Percentiles rank a stretch among this genome's conserved stretches.
Conservation (phyloP, 2,329 filamentous ascomycete species). For the Trichoderma sp. region DNA sequence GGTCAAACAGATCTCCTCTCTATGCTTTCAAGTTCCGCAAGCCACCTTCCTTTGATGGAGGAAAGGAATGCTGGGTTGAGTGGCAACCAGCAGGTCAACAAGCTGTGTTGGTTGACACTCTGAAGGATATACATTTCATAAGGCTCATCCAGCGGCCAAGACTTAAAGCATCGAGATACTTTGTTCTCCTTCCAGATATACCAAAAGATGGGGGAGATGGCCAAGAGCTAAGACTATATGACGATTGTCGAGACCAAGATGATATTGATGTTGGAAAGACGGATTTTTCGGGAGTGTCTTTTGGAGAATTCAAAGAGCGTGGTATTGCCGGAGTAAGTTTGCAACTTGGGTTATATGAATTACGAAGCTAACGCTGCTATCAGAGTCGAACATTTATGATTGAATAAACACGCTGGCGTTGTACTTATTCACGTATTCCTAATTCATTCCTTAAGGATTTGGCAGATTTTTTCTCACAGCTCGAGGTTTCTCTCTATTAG, state of each 20-base stretch:
- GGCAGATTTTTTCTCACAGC: no score
- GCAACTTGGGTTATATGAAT: fast-evolving
- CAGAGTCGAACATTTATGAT: not conserved
- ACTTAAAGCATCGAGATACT: not conserved
- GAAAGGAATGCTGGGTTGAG: constrained; percentile 10
- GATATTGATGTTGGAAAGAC: constrained; percentile 19
- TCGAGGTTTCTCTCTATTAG: no score
- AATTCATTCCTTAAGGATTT: no score
- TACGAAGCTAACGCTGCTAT: not conserved
- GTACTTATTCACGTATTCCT: no score
- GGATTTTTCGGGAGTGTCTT: constrained; percentile 12
- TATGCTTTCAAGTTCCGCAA: constrained; percentile 17
- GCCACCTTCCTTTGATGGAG: not conserved
- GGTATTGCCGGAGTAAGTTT: not conserved
- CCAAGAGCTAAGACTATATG: not conserved
- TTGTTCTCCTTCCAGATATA: not conserved
- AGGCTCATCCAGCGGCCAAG: not conserved
- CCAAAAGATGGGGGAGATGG: not conserved
- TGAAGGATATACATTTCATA: constrained; percentile 6
- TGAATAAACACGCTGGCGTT: not conserved
- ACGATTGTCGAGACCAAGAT: not conserved
- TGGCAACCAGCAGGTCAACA: constrained; percentile 4
- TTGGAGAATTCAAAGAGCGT: not conserved
- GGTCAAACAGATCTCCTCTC: not conserved
- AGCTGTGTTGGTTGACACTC: not conserved